Conservation (phyloP, 108 stramenopile species). For the Fragilaria radians region DNA sequence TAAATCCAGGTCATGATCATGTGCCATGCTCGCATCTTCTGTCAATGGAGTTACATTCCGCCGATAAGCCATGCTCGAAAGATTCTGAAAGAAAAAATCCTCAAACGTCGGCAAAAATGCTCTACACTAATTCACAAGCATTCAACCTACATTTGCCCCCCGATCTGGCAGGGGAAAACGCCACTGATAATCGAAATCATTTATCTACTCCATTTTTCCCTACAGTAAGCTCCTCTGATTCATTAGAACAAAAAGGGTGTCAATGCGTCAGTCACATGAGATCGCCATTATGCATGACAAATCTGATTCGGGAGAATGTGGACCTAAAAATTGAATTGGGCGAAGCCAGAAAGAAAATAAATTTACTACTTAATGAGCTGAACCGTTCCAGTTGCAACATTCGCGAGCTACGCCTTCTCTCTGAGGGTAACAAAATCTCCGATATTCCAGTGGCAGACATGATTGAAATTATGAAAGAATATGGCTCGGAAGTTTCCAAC, state of each 20-base stretch:
- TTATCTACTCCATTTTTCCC: no score
- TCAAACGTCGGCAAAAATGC: no score
- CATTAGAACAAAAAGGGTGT: not conserved
- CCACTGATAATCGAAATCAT: no score
- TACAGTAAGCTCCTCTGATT: not conserved
- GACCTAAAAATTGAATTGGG: not conserved
- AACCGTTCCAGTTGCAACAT: not conserved
- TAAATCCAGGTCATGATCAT: not conserved
- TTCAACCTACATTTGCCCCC: not conserved
- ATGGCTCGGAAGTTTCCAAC: conserved; percentile 51
- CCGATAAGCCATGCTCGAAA: not conserved
- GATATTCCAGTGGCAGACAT: conserved; percentile 17
- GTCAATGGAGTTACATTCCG: not conserved
- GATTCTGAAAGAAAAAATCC: not conserved
- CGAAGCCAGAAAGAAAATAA: not conserved
- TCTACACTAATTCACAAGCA: not conserved
- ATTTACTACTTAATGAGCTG: not conserved
- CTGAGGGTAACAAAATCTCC: not conserved
- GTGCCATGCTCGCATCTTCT: not conserved
- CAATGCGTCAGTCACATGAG: not conserved
- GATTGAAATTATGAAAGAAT: conserved; percentile 43
- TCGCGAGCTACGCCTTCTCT: not conserved
- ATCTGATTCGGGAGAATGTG: not conserved
- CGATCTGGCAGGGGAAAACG: no score
- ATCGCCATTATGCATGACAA: not conserved